Evolutionary conservation across 2,329 filamentous ascomycete species (phyloP).

Genomic region (Fusarium sp.): DNA sequence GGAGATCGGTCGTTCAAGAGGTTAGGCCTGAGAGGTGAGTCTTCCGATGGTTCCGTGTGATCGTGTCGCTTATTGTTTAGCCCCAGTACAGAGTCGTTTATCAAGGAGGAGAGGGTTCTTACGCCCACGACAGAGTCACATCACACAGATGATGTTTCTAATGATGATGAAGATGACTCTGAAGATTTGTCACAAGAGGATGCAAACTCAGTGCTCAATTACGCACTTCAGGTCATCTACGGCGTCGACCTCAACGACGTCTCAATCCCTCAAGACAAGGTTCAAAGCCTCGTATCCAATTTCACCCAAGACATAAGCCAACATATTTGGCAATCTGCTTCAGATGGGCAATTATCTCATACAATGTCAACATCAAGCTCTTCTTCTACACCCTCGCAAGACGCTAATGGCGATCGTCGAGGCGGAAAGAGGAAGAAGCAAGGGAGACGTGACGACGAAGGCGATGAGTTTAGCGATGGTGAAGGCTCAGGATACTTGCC

Average conservation of each 20-base stretch:
- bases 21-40: slow-evolving; percentile 29
- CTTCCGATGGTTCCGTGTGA: too few species aligned
- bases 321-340: slow-evolving; percentile 49
- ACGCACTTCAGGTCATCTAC: slow-evolving; percentile 53
- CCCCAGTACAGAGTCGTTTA: slow-evolving; percentile 28
- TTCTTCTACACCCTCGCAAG: slow-evolving; percentile 48
- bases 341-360: slow-evolving; percentile 47
- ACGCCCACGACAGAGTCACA: slow-evolving; percentile 38
- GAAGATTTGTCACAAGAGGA: slow-evolving; percentile 50
- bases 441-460: slow-evolving; percentile 47
- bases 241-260: slow-evolving; percentile 53
- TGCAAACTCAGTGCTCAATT: slow-evolving; percentile 51
- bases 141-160: not conserved
- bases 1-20: slow-evolving; percentile 10
- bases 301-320: slow-evolving; percentile 51
- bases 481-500: slow-evolving; percentile 48
- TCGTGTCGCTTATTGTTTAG: slow-evolving; percentile 23
- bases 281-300: slow-evolving; percentile 49
- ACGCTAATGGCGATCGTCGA: slow-evolving; percentile 39
- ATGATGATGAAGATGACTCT: slow-evolving; percentile 33
- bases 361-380: slow-evolving; percentile 49
- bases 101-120: slow-evolving; percentile 37
- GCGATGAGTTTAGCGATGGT: slow-evolving; percentile 52
- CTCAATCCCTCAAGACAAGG: slow-evolving; percentile 43
- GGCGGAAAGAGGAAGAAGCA: slow-evolving; percentile 54